Base-by-base conservation (phyloP, 1,139 yeast genomes). In the Geotrichum klebahnii region DNA sequence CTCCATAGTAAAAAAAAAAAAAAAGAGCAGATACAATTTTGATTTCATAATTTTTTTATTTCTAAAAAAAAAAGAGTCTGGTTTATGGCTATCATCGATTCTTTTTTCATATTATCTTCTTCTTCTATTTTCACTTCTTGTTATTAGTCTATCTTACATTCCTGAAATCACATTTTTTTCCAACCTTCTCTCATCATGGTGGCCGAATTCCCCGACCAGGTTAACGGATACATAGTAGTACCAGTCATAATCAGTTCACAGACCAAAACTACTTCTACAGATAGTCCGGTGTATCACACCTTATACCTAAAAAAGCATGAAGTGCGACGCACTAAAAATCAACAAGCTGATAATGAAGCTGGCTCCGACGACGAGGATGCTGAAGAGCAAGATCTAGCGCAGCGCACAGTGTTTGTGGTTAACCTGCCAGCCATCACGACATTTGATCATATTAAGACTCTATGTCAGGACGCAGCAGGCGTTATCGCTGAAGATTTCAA, bases 381-480 rank as follows among this genome's bases (percentile, higher is more conserved):
- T 26, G 57, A 56, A 31, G 57, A 56, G 28, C 48, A 55, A 23
- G 81, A 78, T 53, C 62, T 70, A n/a, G 74, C 72, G 10, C 68
- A 68, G 40, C 63, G 82, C 46, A 75, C 84, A 10, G 68, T 90
- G 16, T 90, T 89, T 66, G 66, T 84, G n/a, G 80, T 83, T 53
- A 89, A 89, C 62, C 70, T 88, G 44, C 96, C 97, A 2, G 70
- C 82, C 26, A 75, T 77, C 53, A 74, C 89, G 9, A 73, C 75
- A 33, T 62, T 77, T 14, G 71, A 74, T 32, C 71, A 73, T 24
- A 65, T 88, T 40, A 83, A 80, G 63, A 73, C 72, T 52, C 75
- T 80, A 47, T 79, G 88, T 60, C 79, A 77, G 54, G 70, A 75
- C 5, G 17, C 84, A 81, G 61, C 78, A 72, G 50, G 84, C 79